A percentile compares a stretch with the other conserved stretches of the same genome.
Conservation (phyloP, 116 monocot species). For the Trichopus zeylanicus region DNA sequence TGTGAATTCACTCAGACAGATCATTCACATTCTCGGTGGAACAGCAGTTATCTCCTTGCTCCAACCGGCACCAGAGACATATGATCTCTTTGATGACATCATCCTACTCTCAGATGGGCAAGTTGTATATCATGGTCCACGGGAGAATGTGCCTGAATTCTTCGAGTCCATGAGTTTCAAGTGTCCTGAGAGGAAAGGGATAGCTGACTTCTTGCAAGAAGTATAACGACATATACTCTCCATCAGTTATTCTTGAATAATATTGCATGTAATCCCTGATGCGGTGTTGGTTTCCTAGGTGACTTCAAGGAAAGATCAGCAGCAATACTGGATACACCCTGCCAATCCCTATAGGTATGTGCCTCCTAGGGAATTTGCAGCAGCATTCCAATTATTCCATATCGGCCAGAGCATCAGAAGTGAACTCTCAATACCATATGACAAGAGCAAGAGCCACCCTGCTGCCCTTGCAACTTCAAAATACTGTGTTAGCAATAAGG, state of each 20-base stretch:
- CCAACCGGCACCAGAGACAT: background rate
- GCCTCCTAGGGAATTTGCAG: background rate
- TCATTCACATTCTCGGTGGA: background rate
- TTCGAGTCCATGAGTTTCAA: background rate
- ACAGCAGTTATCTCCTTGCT: background rate
- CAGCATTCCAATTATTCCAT: background rate
- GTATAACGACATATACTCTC: no score
- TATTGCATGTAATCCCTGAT: no score
- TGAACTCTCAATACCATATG: background rate
- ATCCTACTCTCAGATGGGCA: background rate
- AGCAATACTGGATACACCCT: background rate
- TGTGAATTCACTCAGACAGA: background rate
- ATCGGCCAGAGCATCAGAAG: background rate
- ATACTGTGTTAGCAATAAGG: background rate
- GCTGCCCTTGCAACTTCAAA: background rate
- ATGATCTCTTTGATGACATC: background rate
- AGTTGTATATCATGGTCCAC: background rate
- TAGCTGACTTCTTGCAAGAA: slow-evolving; percentile 1
- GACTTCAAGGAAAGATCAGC: slow-evolving; percentile 1
- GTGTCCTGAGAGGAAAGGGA: slow-evolving; percentile 2
- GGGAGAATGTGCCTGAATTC: background rate
- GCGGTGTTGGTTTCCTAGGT: background rate
- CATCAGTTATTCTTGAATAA: no score
- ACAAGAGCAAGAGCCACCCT: background rate
- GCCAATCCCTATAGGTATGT: background rate